A percentile compares a stretch with the other conserved stretches of the same genome.
Conservation (phyloP, 2,329 filamentous ascomycete genomes). For the Fusarium protoensiforme region DNA sequence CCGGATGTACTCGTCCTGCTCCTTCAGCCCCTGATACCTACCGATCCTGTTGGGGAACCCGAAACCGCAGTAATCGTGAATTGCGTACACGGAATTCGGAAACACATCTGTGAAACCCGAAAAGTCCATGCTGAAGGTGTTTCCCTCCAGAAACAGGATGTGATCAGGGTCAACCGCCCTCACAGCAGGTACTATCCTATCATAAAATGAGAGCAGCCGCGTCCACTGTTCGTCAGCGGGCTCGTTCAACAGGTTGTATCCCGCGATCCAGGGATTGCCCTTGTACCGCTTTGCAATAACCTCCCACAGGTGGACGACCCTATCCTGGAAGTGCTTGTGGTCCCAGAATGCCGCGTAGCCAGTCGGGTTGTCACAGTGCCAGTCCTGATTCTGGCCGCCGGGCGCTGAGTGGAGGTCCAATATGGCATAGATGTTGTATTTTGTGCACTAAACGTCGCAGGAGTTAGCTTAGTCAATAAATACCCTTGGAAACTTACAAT, state of each 20-base stretch:
- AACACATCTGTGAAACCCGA: constrained; percentile 49
- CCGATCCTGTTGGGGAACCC: constrained; percentile 57
- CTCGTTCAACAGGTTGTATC: constrained; percentile 51
- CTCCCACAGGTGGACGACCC: constrained; percentile 55
- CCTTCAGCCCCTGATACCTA: constrained; percentile 52
- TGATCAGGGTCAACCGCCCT: constrained; percentile 56
- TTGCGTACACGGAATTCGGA: constrained; percentile 60
- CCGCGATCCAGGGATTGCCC: constrained; percentile 54
- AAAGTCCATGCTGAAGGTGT: constrained; percentile 54
- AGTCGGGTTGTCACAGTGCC: constrained; percentile 55
- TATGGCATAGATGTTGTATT: constrained; percentile 56
- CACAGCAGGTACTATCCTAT: constrained; percentile 52
- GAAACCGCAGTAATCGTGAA: constrained; percentile 64
- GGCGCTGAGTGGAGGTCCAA: constrained; percentile 58
- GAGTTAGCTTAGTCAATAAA: neutral
- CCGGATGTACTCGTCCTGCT: constrained; percentile 48
- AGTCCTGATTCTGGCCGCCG: constrained; percentile 59
- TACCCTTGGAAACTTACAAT: constrained; percentile 35
- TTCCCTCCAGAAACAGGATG: constrained; percentile 61
- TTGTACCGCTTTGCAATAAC: constrained; percentile 54
- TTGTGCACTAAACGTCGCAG: constrained; percentile 45
- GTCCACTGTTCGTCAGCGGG: constrained; percentile 45
- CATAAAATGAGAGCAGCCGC: constrained; percentile 53
- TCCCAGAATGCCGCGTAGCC: constrained; percentile 58
- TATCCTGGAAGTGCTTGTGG: constrained; percentile 57